phyloP scores from a whole-genome alignment of 2,329 filamentous ascomycete genomes.

The Diplocarpon rosae region DNA sequence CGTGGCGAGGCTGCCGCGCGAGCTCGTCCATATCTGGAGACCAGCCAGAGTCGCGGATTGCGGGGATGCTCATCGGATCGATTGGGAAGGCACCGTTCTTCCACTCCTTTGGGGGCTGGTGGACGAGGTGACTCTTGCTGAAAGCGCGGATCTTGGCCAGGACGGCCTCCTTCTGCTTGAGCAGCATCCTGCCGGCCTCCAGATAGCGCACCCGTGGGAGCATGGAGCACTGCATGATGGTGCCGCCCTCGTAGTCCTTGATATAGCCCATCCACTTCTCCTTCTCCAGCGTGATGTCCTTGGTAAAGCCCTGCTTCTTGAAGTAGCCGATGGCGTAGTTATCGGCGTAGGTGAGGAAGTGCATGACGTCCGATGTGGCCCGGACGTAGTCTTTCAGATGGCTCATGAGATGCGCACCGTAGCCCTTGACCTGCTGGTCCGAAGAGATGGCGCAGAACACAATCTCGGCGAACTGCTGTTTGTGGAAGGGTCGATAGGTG shows the following conservation, averaged over 20 bases:
- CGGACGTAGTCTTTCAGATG: slow-evolving; percentile 98
- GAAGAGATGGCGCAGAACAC: slow-evolving; percentile 97
- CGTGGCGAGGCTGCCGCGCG: slow-evolving; percentile 86
- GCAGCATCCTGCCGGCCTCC: slow-evolving; percentile 81
- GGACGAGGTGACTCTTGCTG: slow-evolving; percentile 77
- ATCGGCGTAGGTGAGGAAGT: slow-evolving; percentile 96
- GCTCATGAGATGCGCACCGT: slow-evolving; percentile 95
- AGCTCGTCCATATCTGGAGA: slow-evolving; percentile 96
- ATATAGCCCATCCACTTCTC: slow-evolving; percentile 99
- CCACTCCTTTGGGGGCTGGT: slow-evolving; percentile 79
- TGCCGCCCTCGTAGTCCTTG: slow-evolving; percentile 98
- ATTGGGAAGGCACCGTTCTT: slow-evolving; percentile 62
- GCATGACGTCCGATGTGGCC: slow-evolving; percentile 92
- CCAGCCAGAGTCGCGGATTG: slow-evolving; percentile 89
- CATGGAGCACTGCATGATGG: slow-evolving; percentile 99
- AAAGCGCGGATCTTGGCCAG: slow-evolving; percentile 91
- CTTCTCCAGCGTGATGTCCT: slow-evolving; percentile 88
- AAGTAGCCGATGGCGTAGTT: slow-evolving; percentile 99
- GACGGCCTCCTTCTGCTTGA: slow-evolving; percentile 94
- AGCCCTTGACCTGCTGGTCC: slow-evolving; percentile 97
- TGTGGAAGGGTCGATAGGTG: slow-evolving; percentile 89
- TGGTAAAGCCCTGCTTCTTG: slow-evolving; percentile 98
- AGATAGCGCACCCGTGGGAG: slow-evolving; percentile 89
- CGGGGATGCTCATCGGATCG: slow-evolving; percentile 75
- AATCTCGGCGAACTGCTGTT: slow-evolving; percentile 89